Percentiles rank a stretch among this genome's conserved stretches.
These are phyloP conservation scores for Salvia miltiorrhiza DNA, from an alignment of 257 asterid species.

Conservation along the genomic window DNA sequence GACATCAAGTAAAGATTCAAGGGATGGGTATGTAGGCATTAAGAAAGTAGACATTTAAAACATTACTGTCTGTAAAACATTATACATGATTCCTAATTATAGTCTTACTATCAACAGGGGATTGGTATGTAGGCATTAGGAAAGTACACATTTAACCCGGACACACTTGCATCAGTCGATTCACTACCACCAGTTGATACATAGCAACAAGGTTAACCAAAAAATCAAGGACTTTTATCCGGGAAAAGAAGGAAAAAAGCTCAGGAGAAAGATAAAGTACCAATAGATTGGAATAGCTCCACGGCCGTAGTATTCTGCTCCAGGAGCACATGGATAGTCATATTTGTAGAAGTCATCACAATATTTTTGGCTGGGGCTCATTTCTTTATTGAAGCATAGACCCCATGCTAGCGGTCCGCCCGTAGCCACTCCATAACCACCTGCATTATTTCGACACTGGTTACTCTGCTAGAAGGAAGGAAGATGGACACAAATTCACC, in stretches of 20 bases:
- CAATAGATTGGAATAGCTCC: conserved; percentile 94
- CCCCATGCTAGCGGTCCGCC: conserved; percentile 99
- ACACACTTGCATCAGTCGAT: background rate
- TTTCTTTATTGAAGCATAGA: conserved; percentile 70
- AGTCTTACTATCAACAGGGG: background rate
- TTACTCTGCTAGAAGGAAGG: background rate
- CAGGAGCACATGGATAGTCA: conserved; percentile 76
- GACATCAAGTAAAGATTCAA: background rate
- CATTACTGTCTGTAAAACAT: background rate
- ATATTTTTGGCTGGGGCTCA: conserved; percentile 55
- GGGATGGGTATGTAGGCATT: background rate
- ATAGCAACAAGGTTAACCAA: background rate
- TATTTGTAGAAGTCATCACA: conserved; percentile 48
- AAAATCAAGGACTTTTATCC: background rate
- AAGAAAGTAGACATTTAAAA: background rate
- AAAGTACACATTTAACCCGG: background rate
- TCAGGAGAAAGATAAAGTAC: conserved; percentile 29
- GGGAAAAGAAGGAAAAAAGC: background rate
- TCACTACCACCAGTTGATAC: background rate
- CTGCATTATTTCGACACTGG: conserved; percentile 35
- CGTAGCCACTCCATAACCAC: conserved; percentile 91
- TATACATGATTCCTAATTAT: background rate
- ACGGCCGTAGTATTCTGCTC: conserved; percentile 82
- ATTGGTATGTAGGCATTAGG: background rate
- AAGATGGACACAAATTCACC: background rate